Evolutionary conservation across 202 grass and related monocot genomes (phyloP).

Genomic region (Hordeum pubiflorum): DNA sequence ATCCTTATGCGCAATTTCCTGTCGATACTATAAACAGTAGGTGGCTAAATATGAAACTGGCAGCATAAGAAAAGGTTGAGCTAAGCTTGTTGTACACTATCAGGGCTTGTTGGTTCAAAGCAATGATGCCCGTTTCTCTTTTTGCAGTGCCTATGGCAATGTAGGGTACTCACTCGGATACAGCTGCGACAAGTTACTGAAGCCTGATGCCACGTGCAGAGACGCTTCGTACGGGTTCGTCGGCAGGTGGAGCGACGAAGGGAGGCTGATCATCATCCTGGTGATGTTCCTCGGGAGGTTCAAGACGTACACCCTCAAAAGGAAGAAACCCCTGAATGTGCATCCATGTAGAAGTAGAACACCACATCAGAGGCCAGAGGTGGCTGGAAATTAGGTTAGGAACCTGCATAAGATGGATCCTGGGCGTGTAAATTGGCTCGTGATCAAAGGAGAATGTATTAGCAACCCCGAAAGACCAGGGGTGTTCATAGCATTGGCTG

Average conservation of each 20-base stretch:
- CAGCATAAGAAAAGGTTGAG: background rate
- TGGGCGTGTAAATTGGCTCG: background rate
- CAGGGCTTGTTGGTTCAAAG: background rate
- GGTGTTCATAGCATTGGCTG: too few species aligned
- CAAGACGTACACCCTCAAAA: constrained; percentile 5
- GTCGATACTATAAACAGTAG: background rate
- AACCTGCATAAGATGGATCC: background rate
- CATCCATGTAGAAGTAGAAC: background rate
- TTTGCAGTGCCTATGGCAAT: constrained; percentile 36
- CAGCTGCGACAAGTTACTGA: constrained; percentile 23
- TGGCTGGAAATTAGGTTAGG: background rate
- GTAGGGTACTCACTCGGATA: constrained; percentile 43
- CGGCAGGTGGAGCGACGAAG: constrained; percentile 36
- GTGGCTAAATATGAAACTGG: background rate
- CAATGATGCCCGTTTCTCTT: background rate
- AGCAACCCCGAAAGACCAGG: too few species aligned
- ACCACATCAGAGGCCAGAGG: background rate
- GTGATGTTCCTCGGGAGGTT: constrained; percentile 41
- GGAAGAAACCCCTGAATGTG: background rate
- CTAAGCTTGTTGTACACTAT: background rate
- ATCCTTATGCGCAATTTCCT: background rate
- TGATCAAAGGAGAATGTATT: background rate
- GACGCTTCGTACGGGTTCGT: constrained; percentile 25
- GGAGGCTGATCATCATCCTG: constrained; percentile 29
- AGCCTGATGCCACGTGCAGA: constrained; percentile 26